phyloP scores from a whole-genome alignment of 2,329 filamentous ascomycete genomes.

The Decorospora gaudefroyi region DNA sequence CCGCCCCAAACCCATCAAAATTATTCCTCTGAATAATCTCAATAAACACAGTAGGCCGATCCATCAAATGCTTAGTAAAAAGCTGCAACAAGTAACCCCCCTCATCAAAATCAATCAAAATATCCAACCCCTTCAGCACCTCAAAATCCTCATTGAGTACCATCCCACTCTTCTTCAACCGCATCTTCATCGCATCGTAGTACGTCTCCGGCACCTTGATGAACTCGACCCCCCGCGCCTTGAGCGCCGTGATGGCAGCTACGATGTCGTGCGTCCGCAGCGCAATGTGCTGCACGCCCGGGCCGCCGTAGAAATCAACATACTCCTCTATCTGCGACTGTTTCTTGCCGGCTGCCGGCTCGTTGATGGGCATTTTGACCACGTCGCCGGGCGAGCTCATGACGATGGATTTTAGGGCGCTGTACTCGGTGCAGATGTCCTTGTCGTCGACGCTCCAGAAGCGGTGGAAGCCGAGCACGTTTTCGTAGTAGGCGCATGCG shows the following conservation, averaged over 20 bases:
- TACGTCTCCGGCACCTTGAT: slow-evolving; percentile 88
- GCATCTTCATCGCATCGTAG: slow-evolving; percentile 74
- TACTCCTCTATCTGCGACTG: slow-evolving; percentile 90
- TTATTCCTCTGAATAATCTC: slow-evolving; percentile 94
- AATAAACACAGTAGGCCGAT: slow-evolving; percentile 91
- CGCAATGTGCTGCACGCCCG: slow-evolving; percentile 93
- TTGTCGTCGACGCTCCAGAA: slow-evolving; percentile 98
- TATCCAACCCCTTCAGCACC: slow-evolving; percentile 74
- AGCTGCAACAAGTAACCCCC: slow-evolving; percentile 76
- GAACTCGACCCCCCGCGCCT: slow-evolving; percentile 88
- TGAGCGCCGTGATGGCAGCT: slow-evolving; percentile 72
- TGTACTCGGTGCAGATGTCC: slow-evolving; percentile 91
- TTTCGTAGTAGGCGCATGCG: slow-evolving; percentile 75
- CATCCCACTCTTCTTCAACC: slow-evolving; percentile 67
- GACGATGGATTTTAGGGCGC: slow-evolving; percentile 83
- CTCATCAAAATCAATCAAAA: slow-evolving; percentile 95
- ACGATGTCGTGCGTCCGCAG: slow-evolving; percentile 83
- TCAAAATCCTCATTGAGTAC: slow-evolving; percentile 78
- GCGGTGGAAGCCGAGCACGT: slow-evolving; percentile 87
- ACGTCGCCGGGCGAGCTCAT: slow-evolving; percentile 84
- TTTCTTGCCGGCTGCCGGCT: slow-evolving; percentile 87
- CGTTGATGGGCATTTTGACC: slow-evolving; percentile 99
- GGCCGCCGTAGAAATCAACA: slow-evolving; percentile 84
- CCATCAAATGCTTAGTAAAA: slow-evolving; percentile 77
- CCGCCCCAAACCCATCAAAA: slow-evolving; percentile 90